phyloP scores from a whole-genome alignment of 108 stramenopile genomes.

The Nitzschia palea region DNA sequence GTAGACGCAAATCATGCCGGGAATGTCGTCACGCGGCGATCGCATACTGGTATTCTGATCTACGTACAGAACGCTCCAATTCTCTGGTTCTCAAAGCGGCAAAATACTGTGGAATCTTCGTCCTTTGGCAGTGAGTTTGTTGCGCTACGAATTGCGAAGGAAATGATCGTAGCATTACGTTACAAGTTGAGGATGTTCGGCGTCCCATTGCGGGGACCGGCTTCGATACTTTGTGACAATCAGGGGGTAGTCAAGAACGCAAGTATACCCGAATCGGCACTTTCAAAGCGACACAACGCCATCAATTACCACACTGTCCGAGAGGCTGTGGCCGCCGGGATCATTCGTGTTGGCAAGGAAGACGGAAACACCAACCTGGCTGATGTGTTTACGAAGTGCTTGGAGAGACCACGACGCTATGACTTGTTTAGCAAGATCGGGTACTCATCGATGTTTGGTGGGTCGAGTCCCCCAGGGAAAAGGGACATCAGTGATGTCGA shows the following conservation, averaged over 20 bases:
- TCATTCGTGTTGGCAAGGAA: conserved; percentile 26
- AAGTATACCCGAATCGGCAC: conserved; percentile 31
- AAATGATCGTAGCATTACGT: conserved; percentile 25
- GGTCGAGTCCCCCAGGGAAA: too few species aligned
- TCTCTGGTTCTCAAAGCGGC: conserved; percentile 47
- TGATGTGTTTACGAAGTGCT: conserved; percentile 45
- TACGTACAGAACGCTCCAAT: conserved; percentile 57
- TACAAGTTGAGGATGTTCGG: conserved; percentile 60
- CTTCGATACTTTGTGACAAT: conserved; percentile 48
- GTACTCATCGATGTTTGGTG: too few species aligned
- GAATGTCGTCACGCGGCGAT: conserved; percentile 42
- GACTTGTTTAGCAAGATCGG: background rate
- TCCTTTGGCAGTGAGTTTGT: conserved; percentile 58
- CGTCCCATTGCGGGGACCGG: conserved; percentile 39
- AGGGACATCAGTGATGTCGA: too few species aligned
- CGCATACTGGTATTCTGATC: conserved; percentile 54
- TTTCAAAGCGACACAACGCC: conserved; percentile 42
- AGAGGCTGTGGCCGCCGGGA: conserved; percentile 40
- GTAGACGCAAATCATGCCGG: conserved; percentile 64
- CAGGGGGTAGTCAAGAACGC: conserved; percentile 36
- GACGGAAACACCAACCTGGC: conserved; percentile 37
- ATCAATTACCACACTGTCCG: conserved; percentile 43
- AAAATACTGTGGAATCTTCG: conserved; percentile 53
- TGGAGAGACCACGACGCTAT: background rate
- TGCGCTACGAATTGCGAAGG: conserved; percentile 32